These are phyloP conservation scores for Astraeus odoratus DNA, from an alignment of 768 basidiomycete species.

Conservation along the genomic window DNA sequence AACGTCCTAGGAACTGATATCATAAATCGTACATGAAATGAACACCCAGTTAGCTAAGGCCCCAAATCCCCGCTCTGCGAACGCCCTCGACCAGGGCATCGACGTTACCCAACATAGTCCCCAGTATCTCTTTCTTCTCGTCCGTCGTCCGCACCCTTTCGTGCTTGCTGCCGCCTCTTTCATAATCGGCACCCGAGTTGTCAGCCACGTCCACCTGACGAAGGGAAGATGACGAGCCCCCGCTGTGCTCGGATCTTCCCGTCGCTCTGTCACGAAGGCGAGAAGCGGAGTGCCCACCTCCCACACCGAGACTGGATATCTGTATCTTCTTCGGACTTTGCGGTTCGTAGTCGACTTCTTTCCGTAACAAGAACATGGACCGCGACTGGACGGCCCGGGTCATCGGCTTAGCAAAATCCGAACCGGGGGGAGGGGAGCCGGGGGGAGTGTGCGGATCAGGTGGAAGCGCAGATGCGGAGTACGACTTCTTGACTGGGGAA, in stretches of 20 bases:
- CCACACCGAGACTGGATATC: conserved; percentile 23
- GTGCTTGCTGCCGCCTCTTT: conserved; percentile 14
- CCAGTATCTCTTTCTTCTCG: conserved; percentile 77
- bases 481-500: conserved; percentile 37
- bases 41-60: conserved; percentile 41
- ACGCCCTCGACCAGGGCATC: conserved; percentile 87
- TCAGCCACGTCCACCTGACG: not conserved
- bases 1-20: too few species aligned
- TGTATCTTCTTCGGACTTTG: conserved; percentile 59
- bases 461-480: conserved; percentile 13
- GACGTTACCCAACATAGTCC: conserved; percentile 83
- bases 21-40: too few species aligned
- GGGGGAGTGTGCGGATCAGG: conserved; percentile 17
- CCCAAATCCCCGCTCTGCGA: conserved; percentile 83
- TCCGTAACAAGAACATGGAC: conserved; percentile 58
- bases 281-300: conserved; percentile 14
- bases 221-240: not conserved
- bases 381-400: conserved; percentile 32
- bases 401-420: conserved; percentile 17
- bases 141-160: conserved; percentile 50
- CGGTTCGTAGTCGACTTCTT: conserved; percentile 69
- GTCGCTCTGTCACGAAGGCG: conserved; percentile 5
- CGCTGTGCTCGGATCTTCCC: not conserved
- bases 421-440: conserved; percentile 21
- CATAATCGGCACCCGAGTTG: not conserved